Evolutionary conservation across 1,139 yeast species (phyloP).

Genomic region (Hemisphaericaspora xylofermentans): DNA sequence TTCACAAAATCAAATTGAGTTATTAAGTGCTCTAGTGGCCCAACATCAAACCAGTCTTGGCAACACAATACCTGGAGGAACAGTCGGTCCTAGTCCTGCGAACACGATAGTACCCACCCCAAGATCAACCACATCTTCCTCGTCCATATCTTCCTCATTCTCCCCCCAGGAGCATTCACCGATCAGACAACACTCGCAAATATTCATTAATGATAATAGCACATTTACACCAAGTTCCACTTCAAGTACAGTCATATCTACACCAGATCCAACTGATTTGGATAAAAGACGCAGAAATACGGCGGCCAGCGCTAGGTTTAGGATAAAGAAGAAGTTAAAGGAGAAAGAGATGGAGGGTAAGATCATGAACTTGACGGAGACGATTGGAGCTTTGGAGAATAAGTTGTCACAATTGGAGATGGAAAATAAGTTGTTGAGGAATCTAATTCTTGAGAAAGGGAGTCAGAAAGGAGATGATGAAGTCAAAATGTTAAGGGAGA

Average conservation of each 20-base stretch:
- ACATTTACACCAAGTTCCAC: constrained; percentile 1
- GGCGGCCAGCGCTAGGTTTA: constrained; percentile 78
- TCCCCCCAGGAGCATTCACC: constrained; percentile 16
- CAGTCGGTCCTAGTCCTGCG: constrained; percentile 7
- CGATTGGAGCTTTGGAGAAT: constrained; percentile 58
- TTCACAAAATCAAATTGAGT: constrained; percentile 65
- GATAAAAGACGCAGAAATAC: constrained; percentile 76
- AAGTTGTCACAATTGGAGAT: constrained; percentile 58
- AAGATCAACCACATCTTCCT: constrained; percentile 5
- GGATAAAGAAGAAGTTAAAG: constrained; percentile 77
- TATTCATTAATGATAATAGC: constrained; percentile 1
- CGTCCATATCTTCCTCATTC: constrained; percentile 4
- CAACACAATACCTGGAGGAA: constrained; percentile 19
- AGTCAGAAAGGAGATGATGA: constrained; percentile 44
- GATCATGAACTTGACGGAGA: constrained; percentile 60
- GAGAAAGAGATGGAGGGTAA: constrained; percentile 82
- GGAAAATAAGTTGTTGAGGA: constrained; percentile 62
- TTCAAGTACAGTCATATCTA: not conserved
- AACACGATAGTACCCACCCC: constrained; percentile 6
- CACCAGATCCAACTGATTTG: constrained; percentile 10
- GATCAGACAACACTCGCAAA: constrained; percentile 24
- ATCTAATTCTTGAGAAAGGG: constrained; percentile 50
- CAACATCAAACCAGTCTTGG: constrained; percentile 52
- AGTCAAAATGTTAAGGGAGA: constrained; percentile 35
- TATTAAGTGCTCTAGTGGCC: constrained; percentile 69